Conservation (phyloP, 805 yeast genomes). For the Ogataea paraovalis region DNA sequence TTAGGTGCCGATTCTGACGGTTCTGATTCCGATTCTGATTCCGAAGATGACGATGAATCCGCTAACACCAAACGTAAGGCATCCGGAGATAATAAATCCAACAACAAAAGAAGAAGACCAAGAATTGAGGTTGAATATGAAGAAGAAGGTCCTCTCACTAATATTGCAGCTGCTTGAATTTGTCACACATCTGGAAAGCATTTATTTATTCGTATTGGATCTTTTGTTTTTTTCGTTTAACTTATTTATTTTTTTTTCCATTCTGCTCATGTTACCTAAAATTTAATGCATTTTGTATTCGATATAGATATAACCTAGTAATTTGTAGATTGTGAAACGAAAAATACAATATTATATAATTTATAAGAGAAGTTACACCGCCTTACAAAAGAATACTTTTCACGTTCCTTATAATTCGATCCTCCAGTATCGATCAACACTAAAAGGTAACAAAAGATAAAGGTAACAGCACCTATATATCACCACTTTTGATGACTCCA, state of each 20-base stretch:
- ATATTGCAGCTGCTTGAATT: conserved; percentile 18
- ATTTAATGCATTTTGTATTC: neutral
- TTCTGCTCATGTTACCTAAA: neutral
- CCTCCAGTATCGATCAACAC: too few species aligned
- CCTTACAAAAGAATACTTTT: neutral
- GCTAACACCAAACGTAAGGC: conserved; percentile 25
- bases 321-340: too few species aligned
- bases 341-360: too few species aligned
- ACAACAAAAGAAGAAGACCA: conserved; percentile 47
- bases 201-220: neutral
- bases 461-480: too few species aligned
- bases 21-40: conserved; percentile 33
- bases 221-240: neutral
- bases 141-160: conserved; percentile 37
- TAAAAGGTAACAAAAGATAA: too few species aligned
- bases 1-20: conserved; percentile 38
- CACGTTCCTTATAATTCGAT: too few species aligned
- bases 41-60: conserved; percentile 31
- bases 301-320: neutral
- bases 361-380: neutral
- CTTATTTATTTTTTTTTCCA: neutral
- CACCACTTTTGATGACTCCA: neutral
- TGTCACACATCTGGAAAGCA: too few species aligned
- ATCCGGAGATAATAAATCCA: conserved; percentile 24
- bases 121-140: conserved; percentile 80